Evolutionary conservation across 2,329 filamentous ascomycete genomes (phyloP), one percentile per base, ranked within the genome.

Genomic region (Fusarium sororula): DNA sequence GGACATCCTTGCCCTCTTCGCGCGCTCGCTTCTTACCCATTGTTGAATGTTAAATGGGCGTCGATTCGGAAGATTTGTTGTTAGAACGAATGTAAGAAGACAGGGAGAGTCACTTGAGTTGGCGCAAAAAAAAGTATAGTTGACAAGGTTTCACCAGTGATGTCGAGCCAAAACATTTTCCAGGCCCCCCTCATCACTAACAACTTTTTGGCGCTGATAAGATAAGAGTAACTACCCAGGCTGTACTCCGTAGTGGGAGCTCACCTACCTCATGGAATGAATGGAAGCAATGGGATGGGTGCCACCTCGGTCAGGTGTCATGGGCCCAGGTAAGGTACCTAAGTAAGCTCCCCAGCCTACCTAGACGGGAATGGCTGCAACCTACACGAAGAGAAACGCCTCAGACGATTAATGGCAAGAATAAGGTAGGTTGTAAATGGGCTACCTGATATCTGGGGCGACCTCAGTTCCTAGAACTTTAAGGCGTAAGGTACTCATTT

Each of bases 21-120:
- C 86, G 84, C 70, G 84, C 81, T 66, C 87, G 81, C 79, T 88
- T 88, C 77, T 86, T 87, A 50, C 85, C 85, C 87, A 88, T 87
- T 65, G 17, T 80, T 68, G 69, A 56, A 37, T 37, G 44, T 59
- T n/a, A 14, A 37, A 15, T 62, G 32, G 38, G 28, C 14, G 24
- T 15, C 15, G 30, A 13, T 22, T n/a, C 44, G 38, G 9, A 38
- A 51, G 17, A 41, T 20, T 35, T 15, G 30, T 11, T 20, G 28
- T 24, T 44, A 47, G 20, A n/a, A 37, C 22, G 24, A 56, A 24
- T 48, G 11, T 14, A 45, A 24, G 48, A 35, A 32, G 24, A 4
- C 12, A 20, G 37, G 30, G 22, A 22, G 20, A 14, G 22, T 50
- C 14, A 30, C 35, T 53, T 30, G 37, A n/a, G 37, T 50, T 39